Evolutionary conservation across 176 grass and related monocot species (phyloP), one percentile per base, ranked within the genome.

Genomic region (Oryza glumipatula): DNA sequence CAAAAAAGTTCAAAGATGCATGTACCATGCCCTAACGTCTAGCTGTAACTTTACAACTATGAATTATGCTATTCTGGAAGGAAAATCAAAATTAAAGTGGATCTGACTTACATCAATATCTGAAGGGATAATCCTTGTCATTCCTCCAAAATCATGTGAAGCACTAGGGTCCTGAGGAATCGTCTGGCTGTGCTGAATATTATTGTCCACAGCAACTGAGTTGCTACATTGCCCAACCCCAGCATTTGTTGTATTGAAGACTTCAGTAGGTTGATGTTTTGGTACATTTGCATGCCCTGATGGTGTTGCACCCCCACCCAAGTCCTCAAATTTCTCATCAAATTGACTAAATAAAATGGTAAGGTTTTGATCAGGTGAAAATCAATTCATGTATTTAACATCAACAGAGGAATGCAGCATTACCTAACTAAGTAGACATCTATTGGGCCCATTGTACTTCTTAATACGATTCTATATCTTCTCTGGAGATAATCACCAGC

Each of bases 391-490:
- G 71, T 60, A 80, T 80, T 43, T 70, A 81, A 52, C 33, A 76
- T 51, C 51, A 84, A 11, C 22, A 74, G 43, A 80, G 43, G 51
- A 91, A 87, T 56, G 68, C 43, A 66, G 8, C 76, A 76, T 84
- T 91, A 99, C 96, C 96, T 99, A 79, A 99, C 96, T 89, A 99
- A 92, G 81, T 99, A 99, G 83, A 99, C 96, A 96, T 99, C 96
- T 89, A 99, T 99, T 35, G 96, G 96, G 8, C 96, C 94, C 91
- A 94, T 94, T 46, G 91, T 96, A 87, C 96, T 99, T 92, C 96
- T 88, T 78, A 99, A 89, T 68, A 99, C 91, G 60, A 99, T 91
- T 87, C 96, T 94, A 68, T 94, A 99, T 94, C 96, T 99, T 84
- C 96, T 96, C 88, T 99, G 94, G 54, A 89, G 89, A 94, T 96